Conservation (phyloP, 2,329 filamentous ascomycete genomes). For the Pseudonectria buxi region DNA sequence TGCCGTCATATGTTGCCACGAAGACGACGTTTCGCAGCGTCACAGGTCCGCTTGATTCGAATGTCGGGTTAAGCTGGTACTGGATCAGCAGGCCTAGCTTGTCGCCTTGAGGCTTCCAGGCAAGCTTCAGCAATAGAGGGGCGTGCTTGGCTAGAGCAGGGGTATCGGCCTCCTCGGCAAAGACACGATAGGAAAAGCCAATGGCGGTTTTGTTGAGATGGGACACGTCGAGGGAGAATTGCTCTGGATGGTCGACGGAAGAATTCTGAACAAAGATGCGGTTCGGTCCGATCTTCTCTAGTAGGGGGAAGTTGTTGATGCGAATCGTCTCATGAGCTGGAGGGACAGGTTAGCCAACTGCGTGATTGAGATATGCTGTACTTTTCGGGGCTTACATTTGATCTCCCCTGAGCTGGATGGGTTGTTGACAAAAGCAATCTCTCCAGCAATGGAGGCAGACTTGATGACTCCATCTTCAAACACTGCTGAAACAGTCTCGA, state of each 20-base stretch:
- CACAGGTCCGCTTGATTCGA: conserved; percentile 34
- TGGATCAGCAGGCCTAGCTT: conserved; percentile 82
- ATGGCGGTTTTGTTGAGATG: conserved; percentile 68
- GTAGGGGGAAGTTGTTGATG: conserved; percentile 77
- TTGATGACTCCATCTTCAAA: conserved; percentile 70
- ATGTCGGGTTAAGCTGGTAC: conserved; percentile 75
- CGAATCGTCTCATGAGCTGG: conserved; percentile 61
- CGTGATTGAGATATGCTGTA: too few species aligned
- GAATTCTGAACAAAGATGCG: conserved; percentile 78
- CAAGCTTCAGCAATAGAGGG: conserved; percentile 65
- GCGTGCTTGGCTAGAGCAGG: conserved; percentile 47
- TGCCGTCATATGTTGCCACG: conserved; percentile 64
- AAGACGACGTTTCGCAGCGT: conserved; percentile 66
- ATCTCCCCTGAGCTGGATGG: conserved; percentile 36
- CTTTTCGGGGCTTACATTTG: conserved; percentile 36
- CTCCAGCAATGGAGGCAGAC: conserved; percentile 70
- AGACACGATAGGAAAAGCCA: conserved; percentile 89
- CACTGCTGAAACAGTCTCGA: conserved; percentile 82
- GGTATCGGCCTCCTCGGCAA: conserved; percentile 54
- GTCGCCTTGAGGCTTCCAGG: conserved; percentile 77
- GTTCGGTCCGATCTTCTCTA: conserved; percentile 92
- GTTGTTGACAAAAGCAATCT: conserved; percentile 84
- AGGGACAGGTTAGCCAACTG: conserved; percentile 3
- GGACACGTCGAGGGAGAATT: conserved; percentile 70
- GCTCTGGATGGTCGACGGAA: conserved; percentile 59